Evolutionary conservation across 192 early-diverging fungal genomes (phyloP).

Genomic region (Linnemannia elongata): DNA sequence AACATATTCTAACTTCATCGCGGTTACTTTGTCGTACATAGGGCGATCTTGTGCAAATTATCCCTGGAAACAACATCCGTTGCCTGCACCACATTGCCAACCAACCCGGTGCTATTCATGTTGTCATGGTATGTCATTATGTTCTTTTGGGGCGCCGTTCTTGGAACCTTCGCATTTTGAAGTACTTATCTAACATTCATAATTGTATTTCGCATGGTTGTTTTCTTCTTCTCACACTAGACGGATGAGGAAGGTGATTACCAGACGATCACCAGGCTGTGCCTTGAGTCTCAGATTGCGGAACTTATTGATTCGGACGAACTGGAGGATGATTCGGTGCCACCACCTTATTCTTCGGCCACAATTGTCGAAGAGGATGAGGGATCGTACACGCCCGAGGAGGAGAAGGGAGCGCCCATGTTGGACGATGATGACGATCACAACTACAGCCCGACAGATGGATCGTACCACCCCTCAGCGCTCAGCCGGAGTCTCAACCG

Average conservation of each 20-base stretch:
- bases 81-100: slow-evolving; percentile 66
- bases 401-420: slow-evolving; percentile 24
- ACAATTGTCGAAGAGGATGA: slow-evolving; percentile 52
- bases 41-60: slow-evolving; percentile 66
- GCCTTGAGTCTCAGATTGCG: slow-evolving; percentile 44
- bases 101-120: slow-evolving; percentile 61
- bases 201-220: background rate
- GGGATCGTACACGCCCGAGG: slow-evolving; percentile 22
- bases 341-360: slow-evolving; percentile 14
- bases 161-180: background rate
- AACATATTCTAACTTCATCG: background rate
- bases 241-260: slow-evolving; percentile 53
- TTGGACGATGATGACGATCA: slow-evolving; percentile 51
- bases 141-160: background rate
- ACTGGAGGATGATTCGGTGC: background rate
- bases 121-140: slow-evolving; percentile 56
- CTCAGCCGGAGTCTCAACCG: slow-evolving; percentile 37
- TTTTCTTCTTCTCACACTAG: background rate
- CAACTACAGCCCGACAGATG: slow-evolving; percentile 42
- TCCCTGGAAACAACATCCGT: slow-evolving; percentile 70
- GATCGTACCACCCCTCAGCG: slow-evolving; percentile 36
- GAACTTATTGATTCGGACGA: slow-evolving; percentile 21
- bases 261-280: slow-evolving; percentile 50
- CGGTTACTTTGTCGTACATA: slow-evolving; percentile 14
- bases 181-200: background rate